Evolutionary conservation across 2,329 filamentous ascomycete genomes (phyloP).

Genomic region (Truncatella angustata): DNA sequence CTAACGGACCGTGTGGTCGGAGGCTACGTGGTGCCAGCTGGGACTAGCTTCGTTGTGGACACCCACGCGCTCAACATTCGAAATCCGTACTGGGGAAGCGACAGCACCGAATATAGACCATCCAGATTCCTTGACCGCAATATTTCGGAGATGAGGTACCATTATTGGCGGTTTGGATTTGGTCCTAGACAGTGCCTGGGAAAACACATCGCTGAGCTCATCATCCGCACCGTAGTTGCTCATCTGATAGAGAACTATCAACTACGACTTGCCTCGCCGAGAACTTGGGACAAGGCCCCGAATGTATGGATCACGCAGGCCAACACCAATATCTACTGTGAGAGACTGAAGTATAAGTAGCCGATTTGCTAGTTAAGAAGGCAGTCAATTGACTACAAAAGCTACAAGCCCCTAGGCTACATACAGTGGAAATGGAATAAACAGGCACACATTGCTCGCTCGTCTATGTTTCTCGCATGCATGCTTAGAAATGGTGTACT

Average conservation of each 20-base stretch:
- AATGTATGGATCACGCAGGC: slow-evolving; percentile 17
- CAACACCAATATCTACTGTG: neutral
- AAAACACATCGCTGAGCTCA: slow-evolving; percentile 36
- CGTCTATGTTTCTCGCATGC: too few relatives aligned
- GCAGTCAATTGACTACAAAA: too few relatives aligned
- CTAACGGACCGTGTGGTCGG: slow-evolving; percentile 31
- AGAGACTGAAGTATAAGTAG: too few relatives aligned
- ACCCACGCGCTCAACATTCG: slow-evolving; percentile 40
- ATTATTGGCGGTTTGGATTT: slow-evolving; percentile 44
- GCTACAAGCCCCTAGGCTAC: too few relatives aligned
- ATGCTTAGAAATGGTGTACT: too few relatives aligned
- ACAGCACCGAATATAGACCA: slow-evolving; percentile 33
- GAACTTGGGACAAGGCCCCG: slow-evolving; percentile 11
- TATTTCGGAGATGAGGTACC: slow-evolving; percentile 28
- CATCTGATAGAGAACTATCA: slow-evolving; percentile 15
- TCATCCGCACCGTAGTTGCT: slow-evolving; percentile 23
- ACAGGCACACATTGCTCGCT: too few relatives aligned
- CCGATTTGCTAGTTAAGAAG: too few relatives aligned
- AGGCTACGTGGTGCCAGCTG: slow-evolving; percentile 34
- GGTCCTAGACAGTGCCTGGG: slow-evolving; percentile 43
- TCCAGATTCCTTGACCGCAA: slow-evolving; percentile 20
- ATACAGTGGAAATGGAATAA: too few relatives aligned
- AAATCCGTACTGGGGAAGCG: slow-evolving; percentile 36
- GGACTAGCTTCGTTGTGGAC: slow-evolving; percentile 41
- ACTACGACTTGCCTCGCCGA: slow-evolving; percentile 3